phyloP scores from a whole-genome alignment of 2,329 filamentous ascomycete genomes.

The Nectriaceae sp. region DNA sequence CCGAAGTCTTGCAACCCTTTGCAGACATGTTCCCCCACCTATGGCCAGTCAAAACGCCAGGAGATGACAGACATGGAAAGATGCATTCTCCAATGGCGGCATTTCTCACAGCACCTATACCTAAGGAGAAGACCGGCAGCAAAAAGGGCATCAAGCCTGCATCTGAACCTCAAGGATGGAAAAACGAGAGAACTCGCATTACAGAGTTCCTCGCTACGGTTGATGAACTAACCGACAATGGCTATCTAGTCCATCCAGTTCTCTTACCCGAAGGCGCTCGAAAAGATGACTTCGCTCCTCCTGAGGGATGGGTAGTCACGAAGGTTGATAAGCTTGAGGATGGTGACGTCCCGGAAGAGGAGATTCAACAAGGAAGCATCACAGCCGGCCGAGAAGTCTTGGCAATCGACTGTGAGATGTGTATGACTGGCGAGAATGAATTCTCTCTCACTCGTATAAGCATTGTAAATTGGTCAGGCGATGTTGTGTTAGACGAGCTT shows the following conservation, averaged over 20 bases:
- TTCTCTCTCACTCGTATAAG: constrained; percentile 89
- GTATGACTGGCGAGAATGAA: constrained; percentile 76
- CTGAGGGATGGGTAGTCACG: constrained; percentile 83
- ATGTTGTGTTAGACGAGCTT: constrained; percentile 81
- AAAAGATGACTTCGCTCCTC: constrained; percentile 51
- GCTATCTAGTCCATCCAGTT: constrained; percentile 82
- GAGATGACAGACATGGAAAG: constrained; percentile 77
- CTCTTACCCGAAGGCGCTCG: constrained; percentile 63
- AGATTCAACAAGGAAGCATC: constrained; percentile 79
- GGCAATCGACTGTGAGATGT: constrained; percentile 97
- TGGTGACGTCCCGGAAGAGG: constrained; percentile 65
- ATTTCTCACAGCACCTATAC: constrained; percentile 75
- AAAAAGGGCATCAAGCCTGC: constrained; percentile 62
- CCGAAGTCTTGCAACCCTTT: constrained; percentile 63
- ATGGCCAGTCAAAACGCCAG: constrained; percentile 87
- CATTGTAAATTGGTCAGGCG: constrained; percentile 82
- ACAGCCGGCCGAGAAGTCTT: constrained; percentile 79
- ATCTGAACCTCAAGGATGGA: constrained; percentile 65
- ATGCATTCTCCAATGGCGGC: constrained; percentile 86
- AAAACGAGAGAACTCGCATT: constrained; percentile 77
- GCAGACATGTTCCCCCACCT: constrained; percentile 83
- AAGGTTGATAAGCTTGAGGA: constrained; percentile 66
- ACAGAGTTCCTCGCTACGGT: constrained; percentile 74
- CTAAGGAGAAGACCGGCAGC: constrained; percentile 63
- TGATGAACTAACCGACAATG: constrained; percentile 78